A percentile compares a stretch with the other conserved stretches of the same genome.
Evolutionary conservation across 352 stramenopile genomes (phyloP).

Genomic region (Phytophthora kernoviae): DNA sequence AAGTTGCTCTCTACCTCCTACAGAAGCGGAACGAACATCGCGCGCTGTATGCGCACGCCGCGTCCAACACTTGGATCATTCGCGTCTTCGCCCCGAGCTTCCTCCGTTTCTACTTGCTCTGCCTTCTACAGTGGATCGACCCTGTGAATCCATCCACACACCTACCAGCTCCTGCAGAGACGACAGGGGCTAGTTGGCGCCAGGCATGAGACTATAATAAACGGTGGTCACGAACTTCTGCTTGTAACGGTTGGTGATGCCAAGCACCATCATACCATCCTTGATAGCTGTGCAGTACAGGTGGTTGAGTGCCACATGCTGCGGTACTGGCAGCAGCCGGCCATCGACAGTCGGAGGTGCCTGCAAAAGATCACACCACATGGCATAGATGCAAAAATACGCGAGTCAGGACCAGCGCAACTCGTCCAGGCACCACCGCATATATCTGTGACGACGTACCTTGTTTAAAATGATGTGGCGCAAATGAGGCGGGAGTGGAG

Average conservation of each 20-base stretch:
- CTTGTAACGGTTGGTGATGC: constrained; percentile 97
- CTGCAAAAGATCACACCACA: constrained; percentile 35
- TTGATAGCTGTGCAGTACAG: constrained; percentile 99
- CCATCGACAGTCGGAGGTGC: constrained; percentile 94
- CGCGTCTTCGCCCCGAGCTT: constrained; percentile 30
- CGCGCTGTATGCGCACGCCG: constrained; percentile 35
- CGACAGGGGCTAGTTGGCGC: constrained; percentile 59
- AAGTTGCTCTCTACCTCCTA: constrained; percentile 39
- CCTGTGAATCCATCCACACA: constrained; percentile 6
- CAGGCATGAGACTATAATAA: constrained; percentile 96
- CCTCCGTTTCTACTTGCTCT: constrained; percentile 30
- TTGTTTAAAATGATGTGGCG: constrained; percentile 99
- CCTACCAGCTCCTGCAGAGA: constrained; percentile 15
- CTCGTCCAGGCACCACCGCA: constrained; percentile 7
- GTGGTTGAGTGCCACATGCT: constrained; percentile 99
- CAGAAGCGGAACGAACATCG: constrained; percentile 32
- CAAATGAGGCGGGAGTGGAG: constrained; percentile 97
- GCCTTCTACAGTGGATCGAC: constrained; percentile 14
- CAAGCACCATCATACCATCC: constrained; percentile 99
- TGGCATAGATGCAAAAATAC: constrained; percentile 21
- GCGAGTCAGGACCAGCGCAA: constrained; percentile 18
- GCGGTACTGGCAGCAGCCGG: constrained; percentile 94
- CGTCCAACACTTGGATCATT: constrained; percentile 52
- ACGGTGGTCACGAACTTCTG: constrained; percentile 99
- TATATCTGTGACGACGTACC: constrained; percentile 35